Evolutionary conservation across 2,329 filamentous ascomycete species (phyloP), one percentile per base, ranked within the genome.

Genomic region (Purpureocillium lavendulum): DNA sequence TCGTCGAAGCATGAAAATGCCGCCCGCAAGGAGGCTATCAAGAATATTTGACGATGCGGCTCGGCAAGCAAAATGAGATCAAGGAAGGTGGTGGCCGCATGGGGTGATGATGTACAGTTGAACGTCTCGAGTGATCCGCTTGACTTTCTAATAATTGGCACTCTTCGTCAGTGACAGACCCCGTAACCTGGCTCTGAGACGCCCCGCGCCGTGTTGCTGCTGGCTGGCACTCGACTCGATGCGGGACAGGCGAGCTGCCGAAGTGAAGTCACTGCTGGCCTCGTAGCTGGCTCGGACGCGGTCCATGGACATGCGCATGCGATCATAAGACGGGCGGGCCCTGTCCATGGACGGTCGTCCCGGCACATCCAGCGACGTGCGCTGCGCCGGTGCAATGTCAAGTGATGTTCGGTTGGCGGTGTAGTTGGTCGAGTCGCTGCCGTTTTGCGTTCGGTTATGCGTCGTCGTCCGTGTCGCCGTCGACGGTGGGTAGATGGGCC

Each of bases 361-460:
- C 35, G 59, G 57, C 36, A 65, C 57, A 43, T 84, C 81, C 47
- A 78, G 58, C n/a, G 81, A 81, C 48, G 70, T 66, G 44, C 79
- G 74, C 49, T 78, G 76, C 35, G 73, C 68, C 47, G 34, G 32
- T 30, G 12, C 18, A 7, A 45, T 39, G 13, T 53, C 51, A 18
- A 78, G 58, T 13, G 81, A 81, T 49, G 70, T 66, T 45, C 80
- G 74, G 50, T 78, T 76, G 36, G 73, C 67, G 16, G 87, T 94
- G 60, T 88, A 94, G 52, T 94, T 89, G 36, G 92, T 96, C 45
- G 87, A 90, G 61, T 95, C 89, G 64, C 89, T 96, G 44, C 88
- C 87, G 51, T 90, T 94, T 57, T 94, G 87, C 53, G 86, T 92
- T 37, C 82, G 82, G 47, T 80, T 90, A 57, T 92, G 83, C 16